A percentile compares a stretch with the other conserved stretches of the same genome.
These are phyloP conservation scores for Aegilops umbellulata DNA, from an alignment of 176 grass and related monocot genomes.

Conservation along the genomic window DNA sequence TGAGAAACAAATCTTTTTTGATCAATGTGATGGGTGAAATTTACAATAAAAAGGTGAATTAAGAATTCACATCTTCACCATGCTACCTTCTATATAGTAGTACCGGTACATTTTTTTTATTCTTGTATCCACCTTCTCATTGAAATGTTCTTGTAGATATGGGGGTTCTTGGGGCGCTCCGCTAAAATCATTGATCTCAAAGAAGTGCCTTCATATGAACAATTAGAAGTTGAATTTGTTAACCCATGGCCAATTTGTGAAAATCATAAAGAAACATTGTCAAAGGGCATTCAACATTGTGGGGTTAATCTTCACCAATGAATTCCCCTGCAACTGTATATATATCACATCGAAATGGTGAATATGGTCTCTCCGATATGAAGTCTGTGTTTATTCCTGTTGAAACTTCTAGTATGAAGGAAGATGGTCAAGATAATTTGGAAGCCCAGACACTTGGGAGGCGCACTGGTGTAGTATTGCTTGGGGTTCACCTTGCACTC, in stretches of 20 bases:
- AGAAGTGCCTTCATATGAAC: constrained; percentile 78
- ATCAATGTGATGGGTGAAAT: too few relatives aligned
- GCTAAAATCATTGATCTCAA: constrained; percentile 70
- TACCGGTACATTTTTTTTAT: constrained; percentile 32
- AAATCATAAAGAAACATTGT: constrained; percentile 40
- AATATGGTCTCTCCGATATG: constrained; percentile 43
- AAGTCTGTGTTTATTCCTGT: constrained; percentile 59
- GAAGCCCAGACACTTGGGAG: constrained; percentile 61
- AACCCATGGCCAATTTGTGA: constrained; percentile 70
- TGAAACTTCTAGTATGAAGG: constrained; percentile 60
- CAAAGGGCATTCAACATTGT: constrained; percentile 38
- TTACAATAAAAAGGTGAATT: not conserved
- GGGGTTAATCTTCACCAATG: constrained; percentile 35
- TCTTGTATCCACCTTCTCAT: constrained; percentile 9
- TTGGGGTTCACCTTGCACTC: constrained; percentile 68
- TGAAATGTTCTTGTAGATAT: constrained; percentile 59
- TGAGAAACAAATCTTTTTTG: too few relatives aligned
- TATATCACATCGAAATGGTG: constrained; percentile 52
- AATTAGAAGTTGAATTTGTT: constrained; percentile 89
- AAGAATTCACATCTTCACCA: constrained; percentile 7
- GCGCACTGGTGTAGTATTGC: constrained; percentile 68
- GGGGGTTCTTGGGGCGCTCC: constrained; percentile 71
- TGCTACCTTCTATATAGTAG: not conserved
- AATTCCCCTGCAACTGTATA: too few relatives aligned
- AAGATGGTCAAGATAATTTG: constrained; percentile 62